Evolutionary conservation across 495 filamentous ascomycete species (phyloP), one percentile per base, ranked within the genome.

Genomic region (Penicillium paradoxum): DNA sequence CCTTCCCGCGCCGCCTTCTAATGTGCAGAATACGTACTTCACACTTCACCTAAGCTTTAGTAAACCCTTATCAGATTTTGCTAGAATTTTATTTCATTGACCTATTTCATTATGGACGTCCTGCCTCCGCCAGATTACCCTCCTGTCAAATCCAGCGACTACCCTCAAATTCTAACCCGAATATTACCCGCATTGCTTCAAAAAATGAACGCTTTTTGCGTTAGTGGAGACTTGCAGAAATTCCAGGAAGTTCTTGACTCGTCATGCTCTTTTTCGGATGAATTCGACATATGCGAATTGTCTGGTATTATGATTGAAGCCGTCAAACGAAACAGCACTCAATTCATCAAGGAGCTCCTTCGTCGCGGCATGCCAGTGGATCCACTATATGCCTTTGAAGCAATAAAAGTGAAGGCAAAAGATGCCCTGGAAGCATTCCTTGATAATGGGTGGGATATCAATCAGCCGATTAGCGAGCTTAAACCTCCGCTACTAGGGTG

Each of bases 371-470:
- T 45, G 1, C 42, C 25, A 25, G 4, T 45, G n/a, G 11, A 21
- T 18, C 8, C 42, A 18, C 15, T 45, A 1, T 45, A 45, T 45
- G 25, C 21, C n/a, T 5, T 30, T n/a, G 42, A 45, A 18, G 42
- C 25, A 6, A 19, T 45, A 5, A 30, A 45, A 30, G n/a, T 4
- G 6, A 45, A 45, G 7, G 51, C 29, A 9, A 62, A 58, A 36
- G 30, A 49, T 51, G 22, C 42, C 39, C 25, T 58, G 10, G 30
- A 43, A 17, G 39, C 21, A 29, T 58, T 55, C 21, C 18, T 48
- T 27, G 11, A 53, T 29, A 47, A 41, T 33, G 48, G 51, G n/a
- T 58, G 51, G 59, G 36, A 58, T 55, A 62, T 58, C 18, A 58
- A 58, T 51, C n/a, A 61, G 22, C 54, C 58, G 13, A 49, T 49